Conservation (phyloP, 805 yeast genomes). For the Candida awuae region DNA sequence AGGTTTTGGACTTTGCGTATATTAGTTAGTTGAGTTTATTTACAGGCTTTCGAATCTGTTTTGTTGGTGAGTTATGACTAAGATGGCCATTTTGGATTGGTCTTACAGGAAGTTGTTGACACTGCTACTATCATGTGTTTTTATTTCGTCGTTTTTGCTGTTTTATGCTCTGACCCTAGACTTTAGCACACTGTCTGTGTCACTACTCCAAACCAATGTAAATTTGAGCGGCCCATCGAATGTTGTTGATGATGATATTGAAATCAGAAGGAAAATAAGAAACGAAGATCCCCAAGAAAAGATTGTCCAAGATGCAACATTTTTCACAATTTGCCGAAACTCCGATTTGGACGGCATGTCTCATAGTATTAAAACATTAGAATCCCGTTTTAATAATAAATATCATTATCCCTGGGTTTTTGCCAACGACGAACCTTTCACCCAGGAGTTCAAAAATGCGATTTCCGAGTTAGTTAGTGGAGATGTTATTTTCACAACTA, state of each 20-base stretch:
- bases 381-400: constrained; percentile 32
- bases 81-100: no score
- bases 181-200: not conserved
- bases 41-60: no score
- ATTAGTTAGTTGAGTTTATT: no score
- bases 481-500: constrained; percentile 32
- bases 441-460: constrained; percentile 29
- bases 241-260: constrained; percentile 7
- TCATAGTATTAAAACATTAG: constrained; percentile 30
- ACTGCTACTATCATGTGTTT: not conserved
- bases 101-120: not conserved
- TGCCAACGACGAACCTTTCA: constrained; percentile 40
- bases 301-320: constrained; percentile 52
- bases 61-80: no score
- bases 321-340: constrained; percentile 40
- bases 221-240: not conserved
- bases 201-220: not conserved
- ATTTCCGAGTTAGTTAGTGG: constrained; percentile 34
- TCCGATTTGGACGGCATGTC: constrained; percentile 31
- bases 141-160: not conserved
- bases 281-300: no score
- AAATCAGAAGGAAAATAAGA: constrained; percentile 1
- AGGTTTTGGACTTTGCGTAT: no score
- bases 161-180: not conserved
- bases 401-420: constrained; percentile 38